Conservation (phyloP, 2,329 filamentous ascomycete species). For the Monilinia vaccinii-corymbosi region DNA sequence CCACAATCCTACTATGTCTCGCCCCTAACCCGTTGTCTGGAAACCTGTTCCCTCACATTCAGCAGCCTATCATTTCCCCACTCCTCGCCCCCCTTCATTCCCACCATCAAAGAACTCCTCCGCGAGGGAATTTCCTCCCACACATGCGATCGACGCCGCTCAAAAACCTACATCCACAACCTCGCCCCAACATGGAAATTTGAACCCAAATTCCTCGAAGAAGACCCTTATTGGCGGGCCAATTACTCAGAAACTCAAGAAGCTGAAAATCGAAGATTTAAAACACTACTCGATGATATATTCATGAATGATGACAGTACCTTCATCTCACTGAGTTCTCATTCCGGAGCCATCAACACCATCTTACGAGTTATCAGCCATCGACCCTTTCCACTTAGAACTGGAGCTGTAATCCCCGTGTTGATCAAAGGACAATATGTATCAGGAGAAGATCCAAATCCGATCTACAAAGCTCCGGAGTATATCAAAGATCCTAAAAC, state of each 20-base stretch:
- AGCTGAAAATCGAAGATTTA: constrained; percentile 42
- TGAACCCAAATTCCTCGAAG: constrained; percentile 52
- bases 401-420: constrained; percentile 60
- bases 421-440: constrained; percentile 49
- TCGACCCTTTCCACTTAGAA: constrained; percentile 51
- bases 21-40: constrained; percentile 53
- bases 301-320: constrained; percentile 43
- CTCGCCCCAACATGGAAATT: constrained; percentile 42
- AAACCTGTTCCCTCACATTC: constrained; percentile 55
- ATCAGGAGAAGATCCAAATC: constrained; percentile 11
- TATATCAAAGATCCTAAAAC: neutral
- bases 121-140: constrained; percentile 60
- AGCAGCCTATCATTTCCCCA: constrained; percentile 45
- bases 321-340: constrained; percentile 51
- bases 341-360: constrained; percentile 47
- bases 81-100: constrained; percentile 41
- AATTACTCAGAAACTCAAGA: constrained; percentile 35
- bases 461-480: neutral
- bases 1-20: constrained; percentile 57
- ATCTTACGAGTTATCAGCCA: constrained; percentile 50
- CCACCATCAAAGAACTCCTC: constrained; percentile 54
- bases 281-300: constrained; percentile 45
- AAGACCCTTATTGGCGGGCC: constrained; percentile 41
- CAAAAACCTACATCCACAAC: constrained; percentile 41
- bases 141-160: constrained; percentile 57